Evolutionary conservation across 164 flowering plant genomes (phyloP).

Genomic region (Taxillus chinensis): DNA sequence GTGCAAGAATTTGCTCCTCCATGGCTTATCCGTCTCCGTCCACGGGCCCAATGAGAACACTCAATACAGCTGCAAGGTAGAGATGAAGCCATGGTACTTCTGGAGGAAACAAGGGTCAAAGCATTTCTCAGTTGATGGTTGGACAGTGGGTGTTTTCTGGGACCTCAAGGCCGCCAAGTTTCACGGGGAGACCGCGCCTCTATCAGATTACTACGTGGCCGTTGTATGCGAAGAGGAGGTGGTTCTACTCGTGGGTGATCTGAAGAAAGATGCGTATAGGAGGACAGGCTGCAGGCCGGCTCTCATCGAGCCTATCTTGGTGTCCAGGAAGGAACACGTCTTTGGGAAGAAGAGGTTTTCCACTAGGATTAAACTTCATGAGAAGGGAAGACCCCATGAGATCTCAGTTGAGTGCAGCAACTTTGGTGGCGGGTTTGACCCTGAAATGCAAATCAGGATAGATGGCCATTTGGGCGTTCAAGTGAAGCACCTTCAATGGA

Average conservation of each 20-base stretch:
- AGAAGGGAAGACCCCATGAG: conserved; percentile 27
- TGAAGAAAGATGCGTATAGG: conserved; percentile 42
- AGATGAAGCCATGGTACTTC: conserved; percentile 64
- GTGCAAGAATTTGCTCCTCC: conserved; percentile 50
- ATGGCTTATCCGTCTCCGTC: conserved; percentile 43
- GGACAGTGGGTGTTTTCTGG: conserved; percentile 34
- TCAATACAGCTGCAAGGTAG: conserved; percentile 35
- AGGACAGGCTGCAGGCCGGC: conserved; percentile 46
- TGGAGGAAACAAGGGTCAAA: conserved; percentile 56
- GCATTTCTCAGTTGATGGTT: conserved; percentile 30
- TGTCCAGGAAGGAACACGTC: conserved; percentile 44
- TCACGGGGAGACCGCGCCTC: conserved; percentile 45
- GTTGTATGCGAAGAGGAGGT: conserved; percentile 44
- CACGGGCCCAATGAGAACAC: conserved; percentile 25
- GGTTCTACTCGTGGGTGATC: conserved; percentile 41
- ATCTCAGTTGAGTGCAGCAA: conserved; percentile 33
- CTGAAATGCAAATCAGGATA: conserved; percentile 40
- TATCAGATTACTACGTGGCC: conserved; percentile 47
- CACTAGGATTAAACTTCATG: conserved; percentile 36
- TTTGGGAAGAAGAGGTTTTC: conserved; percentile 45
- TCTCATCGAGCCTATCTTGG: conserved; percentile 33
- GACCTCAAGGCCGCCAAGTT: conserved; percentile 47
- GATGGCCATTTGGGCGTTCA: conserved; percentile 36
- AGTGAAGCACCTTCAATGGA: conserved; percentile 61
- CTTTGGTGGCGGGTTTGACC: conserved; percentile 18